Evolutionary conservation across 768 basidiomycete genomes (phyloP).

Genomic region (Amanita inopinata): DNA sequence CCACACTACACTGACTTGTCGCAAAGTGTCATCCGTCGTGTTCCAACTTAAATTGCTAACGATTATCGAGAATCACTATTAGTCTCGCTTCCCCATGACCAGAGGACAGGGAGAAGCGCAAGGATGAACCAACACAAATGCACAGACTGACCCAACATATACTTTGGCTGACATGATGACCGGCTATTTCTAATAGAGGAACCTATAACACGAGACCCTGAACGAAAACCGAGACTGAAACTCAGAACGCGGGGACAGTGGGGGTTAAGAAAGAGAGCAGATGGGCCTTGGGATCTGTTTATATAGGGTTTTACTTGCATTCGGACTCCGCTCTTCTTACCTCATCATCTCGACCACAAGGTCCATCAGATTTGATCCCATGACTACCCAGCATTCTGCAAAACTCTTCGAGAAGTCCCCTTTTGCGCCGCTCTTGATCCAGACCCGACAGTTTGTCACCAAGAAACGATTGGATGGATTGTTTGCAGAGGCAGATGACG

Average conservation of each 20-base stretch:
- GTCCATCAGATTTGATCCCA: constrained; percentile 5
- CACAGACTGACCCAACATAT: constrained; percentile 89
- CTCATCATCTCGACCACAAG: not conserved
- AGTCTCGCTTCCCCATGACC: constrained; percentile 39
- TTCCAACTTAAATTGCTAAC: constrained; percentile 92
- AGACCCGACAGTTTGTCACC: too few species aligned
- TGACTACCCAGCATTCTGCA: constrained; percentile 1
- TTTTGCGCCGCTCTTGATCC: not conserved
- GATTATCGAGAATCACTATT: constrained; percentile 41
- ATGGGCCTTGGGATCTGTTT: constrained; percentile 24
- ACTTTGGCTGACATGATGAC: constrained; percentile 76
- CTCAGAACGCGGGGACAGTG: constrained; percentile 36
- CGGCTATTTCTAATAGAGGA: constrained; percentile 41
- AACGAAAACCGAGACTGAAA: constrained; percentile 52
- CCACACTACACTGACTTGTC: constrained; percentile 65
- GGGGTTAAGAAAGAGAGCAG: constrained; percentile 26
- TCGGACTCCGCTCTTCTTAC: constrained; percentile 37
- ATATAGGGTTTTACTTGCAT: constrained; percentile 30
- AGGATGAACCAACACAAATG: constrained; percentile 35
- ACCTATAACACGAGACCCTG: constrained; percentile 42
- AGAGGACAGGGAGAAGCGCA: constrained; percentile 39
- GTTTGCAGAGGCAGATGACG: too few species aligned
- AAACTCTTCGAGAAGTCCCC: not conserved
- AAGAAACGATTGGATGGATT: too few species aligned
- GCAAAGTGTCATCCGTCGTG: constrained; percentile 88